Base-by-base conservation (phyloP, 495 filamentous ascomycete species). In the Parathielavia appendiculata region DNA sequence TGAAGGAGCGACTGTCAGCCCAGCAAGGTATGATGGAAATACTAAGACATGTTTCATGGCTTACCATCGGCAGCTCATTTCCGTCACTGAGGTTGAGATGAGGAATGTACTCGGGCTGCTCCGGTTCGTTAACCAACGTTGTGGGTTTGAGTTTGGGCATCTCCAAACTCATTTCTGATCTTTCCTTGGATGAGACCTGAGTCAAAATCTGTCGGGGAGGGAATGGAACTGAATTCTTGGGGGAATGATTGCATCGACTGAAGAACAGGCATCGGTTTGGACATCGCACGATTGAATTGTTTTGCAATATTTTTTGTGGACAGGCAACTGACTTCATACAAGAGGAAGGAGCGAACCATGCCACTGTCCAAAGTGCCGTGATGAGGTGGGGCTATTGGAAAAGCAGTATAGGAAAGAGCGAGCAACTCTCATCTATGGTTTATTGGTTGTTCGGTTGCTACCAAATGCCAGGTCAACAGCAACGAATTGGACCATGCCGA, bases 31-130 rank as follows among this genome's bases (percentile, higher is more conserved):
- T 13, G 8, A 30, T 23, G 20, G 41, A 23, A 2, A 6, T 30
- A 30, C 17, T 17, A 11, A 32, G 38, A 12, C 17, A 41, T 17
- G 30, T 0, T 20, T 17, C 55, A 26, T 16, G 22, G 69, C 80
- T 69, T 66, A 88, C 87, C 71, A 90, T 74, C 16, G 90, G 90
- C 30, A 93, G 85, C 23, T 81, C 78, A 46, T 81, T 83, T 17
- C 86, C 87, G 72, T 93, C 88, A 60, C 83, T 86, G 53, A 93
- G 75, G 62, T 86, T 85, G 51, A 87, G 35, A 67, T 62, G 43
- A 69, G 72, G 72, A 36, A 79, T 67, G 55, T 61, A 61, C 11
- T 57, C 40, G 19, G 66, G 36, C 62, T 75, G 71, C 60, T 76
- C 75, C 35, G 74, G 66, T 17, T 61, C 49, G 8, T 52, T 54